A percentile compares a stretch with the other conserved stretches of the same genome.
Evolutionary conservation across 352 stramenopile genomes (phyloP).

Genomic region (Lagenidium giganteum): DNA sequence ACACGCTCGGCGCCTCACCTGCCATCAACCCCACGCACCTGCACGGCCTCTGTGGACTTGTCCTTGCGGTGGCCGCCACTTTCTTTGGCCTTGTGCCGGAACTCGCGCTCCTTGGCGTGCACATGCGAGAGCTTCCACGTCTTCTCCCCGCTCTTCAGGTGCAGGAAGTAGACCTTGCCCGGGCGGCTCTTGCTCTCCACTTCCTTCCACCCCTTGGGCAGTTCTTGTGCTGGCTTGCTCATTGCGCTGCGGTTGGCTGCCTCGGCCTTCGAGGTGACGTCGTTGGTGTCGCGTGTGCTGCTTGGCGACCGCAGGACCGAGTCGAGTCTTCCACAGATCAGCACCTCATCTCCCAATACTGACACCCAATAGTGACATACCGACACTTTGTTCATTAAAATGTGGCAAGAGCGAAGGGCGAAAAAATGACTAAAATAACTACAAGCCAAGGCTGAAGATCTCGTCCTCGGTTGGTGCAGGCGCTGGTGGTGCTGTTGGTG

Average conservation of each 20-base stretch:
- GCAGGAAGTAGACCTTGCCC: conserved; percentile 80
- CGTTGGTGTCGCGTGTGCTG: too few relatives aligned
- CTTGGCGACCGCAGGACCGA: too few relatives aligned
- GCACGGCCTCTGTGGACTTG: conserved; percentile 34
- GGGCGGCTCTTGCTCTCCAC: conserved; percentile 86
- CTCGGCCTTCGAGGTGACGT: too few relatives aligned
- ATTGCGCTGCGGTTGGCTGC: too few relatives aligned
- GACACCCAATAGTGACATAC: too few relatives aligned
- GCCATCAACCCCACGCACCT: conserved; percentile 15
- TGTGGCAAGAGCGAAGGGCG: too few relatives aligned
- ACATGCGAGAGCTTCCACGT: conserved; percentile 85
- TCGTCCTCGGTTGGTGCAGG: conserved; percentile 41
- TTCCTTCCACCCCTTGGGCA: conserved; percentile 82
- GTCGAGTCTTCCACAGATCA: too few relatives aligned
- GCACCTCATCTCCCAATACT: too few relatives aligned
- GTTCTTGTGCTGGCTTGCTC: conserved; percentile 46
- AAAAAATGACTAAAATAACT: too few relatives aligned
- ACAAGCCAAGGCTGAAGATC: conserved; percentile 80
- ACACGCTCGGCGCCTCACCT: neutral
- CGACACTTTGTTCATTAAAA: too few relatives aligned
- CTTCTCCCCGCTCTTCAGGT: conserved; percentile 82
- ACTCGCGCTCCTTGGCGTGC: conserved; percentile 75
- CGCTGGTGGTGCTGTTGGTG: conserved; percentile 2
- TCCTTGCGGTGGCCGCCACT: conserved; percentile 17
- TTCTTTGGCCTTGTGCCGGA: conserved; percentile 53